Evolutionary conservation across 106 monocot species (phyloP), one percentile per base, ranked within the genome.

Genomic region (Platanthera guangdongensis): DNA sequence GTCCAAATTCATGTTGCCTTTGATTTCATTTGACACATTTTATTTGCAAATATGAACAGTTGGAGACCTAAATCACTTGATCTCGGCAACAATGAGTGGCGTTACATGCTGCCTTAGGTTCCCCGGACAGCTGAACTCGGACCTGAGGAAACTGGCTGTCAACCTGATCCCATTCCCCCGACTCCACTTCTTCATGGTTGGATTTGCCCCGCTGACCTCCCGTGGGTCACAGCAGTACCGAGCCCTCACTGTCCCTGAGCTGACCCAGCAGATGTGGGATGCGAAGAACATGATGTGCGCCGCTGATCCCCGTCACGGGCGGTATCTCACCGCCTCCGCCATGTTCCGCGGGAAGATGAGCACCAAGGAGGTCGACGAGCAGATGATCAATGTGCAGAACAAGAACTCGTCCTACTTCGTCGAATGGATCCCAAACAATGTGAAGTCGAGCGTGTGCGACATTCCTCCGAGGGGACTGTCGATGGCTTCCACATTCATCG

Each of bases 371-470:
- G 76, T 76, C 9, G 76, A 76, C 9, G 76, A 76, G 47, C 59
- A 76, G 48, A 57, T 76, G 18, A 76, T 62, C 47, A 19, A 78
- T 14, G 90, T 87, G 22, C 90, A 90, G 78, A 90, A 86, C 82
- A 90, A 90, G 84, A 90, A 87, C 84, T 87, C 90, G 46, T 90
- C 90, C 73, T 90, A 90, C 84, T 89, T 89, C 60, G 89, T 89
- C 18, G 89, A 89, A 80, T 89, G 89, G 89, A 89, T 89, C 57
- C 90, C 90, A 12, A 90, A 90, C 87, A 90, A 90, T 57, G 90
- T 90, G 57, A 90, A 90, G 82, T 84, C 84, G 49, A 87, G 84
- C 67, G 89, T 90, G 1, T 90, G 89, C 62, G 86, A 90, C 76
- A 75, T 90, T 72, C 86, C 89, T 1, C 89, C 89, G 15, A 39